A percentile compares a stretch with the other conserved stretches of the same genome.
phyloP scores from a whole-genome alignment of 805 yeast species.

The Teunomyces tritomae region DNA sequence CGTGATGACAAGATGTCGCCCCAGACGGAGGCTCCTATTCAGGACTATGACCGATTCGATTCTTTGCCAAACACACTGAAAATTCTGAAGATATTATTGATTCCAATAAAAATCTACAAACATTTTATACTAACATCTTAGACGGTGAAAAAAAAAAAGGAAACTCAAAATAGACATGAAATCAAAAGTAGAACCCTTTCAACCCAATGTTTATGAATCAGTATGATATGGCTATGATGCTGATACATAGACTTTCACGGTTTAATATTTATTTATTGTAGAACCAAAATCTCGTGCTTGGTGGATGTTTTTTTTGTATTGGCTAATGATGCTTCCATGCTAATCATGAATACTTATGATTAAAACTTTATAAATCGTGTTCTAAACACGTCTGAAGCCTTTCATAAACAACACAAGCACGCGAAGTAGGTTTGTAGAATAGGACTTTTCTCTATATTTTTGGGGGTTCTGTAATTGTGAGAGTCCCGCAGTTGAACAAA shows the following conservation, averaged over 20 bases:
- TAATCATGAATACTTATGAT: slow-evolving; percentile 57
- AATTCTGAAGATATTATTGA: slow-evolving; percentile 48
- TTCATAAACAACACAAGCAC: neutral
- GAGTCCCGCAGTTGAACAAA: neutral
- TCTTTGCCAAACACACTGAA: slow-evolving; percentile 63
- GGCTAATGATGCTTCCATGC: slow-evolving; percentile 59
- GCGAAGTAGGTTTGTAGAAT: neutral
- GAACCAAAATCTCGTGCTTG: neutral
- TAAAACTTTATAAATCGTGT: slow-evolving; percentile 35
- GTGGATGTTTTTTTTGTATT: slow-evolving; percentile 5
- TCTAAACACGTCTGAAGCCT: slow-evolving; percentile 35
- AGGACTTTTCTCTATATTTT: neutral
- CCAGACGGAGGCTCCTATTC: slow-evolving; percentile 65
- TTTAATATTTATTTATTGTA: neutral
- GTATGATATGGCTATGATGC: slow-evolving; percentile 2
- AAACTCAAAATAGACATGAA: neutral
- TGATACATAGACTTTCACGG: neutral
- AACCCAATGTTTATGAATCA: neutral
- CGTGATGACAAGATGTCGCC: slow-evolving; percentile 73
- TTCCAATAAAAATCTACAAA: neutral
- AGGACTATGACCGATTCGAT: slow-evolving; percentile 71
- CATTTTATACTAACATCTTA: slow-evolving; percentile 3
- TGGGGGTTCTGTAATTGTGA: no score
- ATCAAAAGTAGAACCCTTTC: neutral
- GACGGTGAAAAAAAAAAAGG: neutral